These are phyloP conservation scores for Schizopora paradoxa DNA, from an alignment of 1,284 basidiomycete genomes.

Conservation along the genomic window DNA sequence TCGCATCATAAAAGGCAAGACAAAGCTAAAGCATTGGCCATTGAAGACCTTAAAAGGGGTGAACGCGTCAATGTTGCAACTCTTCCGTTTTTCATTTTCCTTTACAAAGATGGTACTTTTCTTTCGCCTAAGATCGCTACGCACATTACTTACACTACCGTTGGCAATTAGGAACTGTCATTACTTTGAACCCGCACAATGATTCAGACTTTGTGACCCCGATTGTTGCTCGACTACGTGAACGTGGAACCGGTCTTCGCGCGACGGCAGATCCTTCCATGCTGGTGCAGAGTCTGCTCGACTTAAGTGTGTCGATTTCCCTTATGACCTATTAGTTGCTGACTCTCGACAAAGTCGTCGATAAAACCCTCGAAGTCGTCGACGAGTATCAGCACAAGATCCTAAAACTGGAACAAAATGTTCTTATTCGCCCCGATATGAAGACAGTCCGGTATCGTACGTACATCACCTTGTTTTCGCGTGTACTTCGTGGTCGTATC, in stretches of 20 bases:
- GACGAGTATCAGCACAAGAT: slow-evolving; percentile 25
- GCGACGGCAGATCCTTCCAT: slow-evolving; percentile 22
- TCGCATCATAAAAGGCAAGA: slow-evolving; percentile 21
- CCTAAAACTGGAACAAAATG: slow-evolving; percentile 22
- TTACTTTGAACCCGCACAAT: slow-evolving; percentile 21
- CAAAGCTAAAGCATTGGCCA: slow-evolving; percentile 28
- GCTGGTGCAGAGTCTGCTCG: slow-evolving; percentile 22
- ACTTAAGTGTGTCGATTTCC: slow-evolving; percentile 12
- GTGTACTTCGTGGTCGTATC: background rate
- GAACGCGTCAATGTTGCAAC: slow-evolving; percentile 55
- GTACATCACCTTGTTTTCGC: slow-evolving; percentile 21
- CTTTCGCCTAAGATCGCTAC: slow-evolving; percentile 3
- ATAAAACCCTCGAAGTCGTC: slow-evolving; percentile 24
- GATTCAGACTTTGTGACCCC: slow-evolving; percentile 19
- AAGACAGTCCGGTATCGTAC: slow-evolving; percentile 22
- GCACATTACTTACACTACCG: background rate
- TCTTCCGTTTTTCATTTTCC: slow-evolving; percentile 56
- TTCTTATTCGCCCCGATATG: slow-evolving; percentile 25
- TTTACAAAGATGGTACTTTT: slow-evolving; percentile 50
- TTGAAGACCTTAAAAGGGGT: slow-evolving; percentile 44
- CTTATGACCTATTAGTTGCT: background rate
- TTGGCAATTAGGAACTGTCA: slow-evolving; percentile 15
- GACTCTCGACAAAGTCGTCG: slow-evolving; percentile 18
- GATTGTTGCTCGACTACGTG: slow-evolving; percentile 21
- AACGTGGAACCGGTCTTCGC: slow-evolving; percentile 22